Percentiles rank a stretch among this genome's conserved stretches.
These are phyloP conservation scores for Epichloe sp. DNA, from an alignment of 2,329 filamentous ascomycete genomes.

Conservation along the genomic window DNA sequence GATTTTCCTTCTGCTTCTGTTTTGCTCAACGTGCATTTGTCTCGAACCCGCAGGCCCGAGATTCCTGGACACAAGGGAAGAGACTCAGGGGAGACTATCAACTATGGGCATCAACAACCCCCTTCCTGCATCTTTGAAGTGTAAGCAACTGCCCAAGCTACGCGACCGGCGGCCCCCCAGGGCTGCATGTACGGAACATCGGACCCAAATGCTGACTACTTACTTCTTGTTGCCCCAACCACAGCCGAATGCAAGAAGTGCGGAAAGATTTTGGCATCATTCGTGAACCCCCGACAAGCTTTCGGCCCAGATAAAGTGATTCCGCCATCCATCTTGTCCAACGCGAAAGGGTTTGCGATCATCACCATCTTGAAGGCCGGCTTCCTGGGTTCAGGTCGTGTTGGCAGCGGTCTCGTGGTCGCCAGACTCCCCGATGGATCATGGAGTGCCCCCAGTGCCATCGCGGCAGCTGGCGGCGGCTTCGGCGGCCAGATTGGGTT, in stretches of 20 bases:
- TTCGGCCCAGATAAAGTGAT: conserved; percentile 98
- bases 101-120: conserved; percentile 51
- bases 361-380: conserved; percentile 80
- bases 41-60: conserved; percentile 1
- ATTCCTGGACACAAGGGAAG: background rate
- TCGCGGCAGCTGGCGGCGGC: conserved; percentile 67
- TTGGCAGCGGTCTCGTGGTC: conserved; percentile 72
- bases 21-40: background rate
- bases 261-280: conserved; percentile 87
- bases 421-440: conserved; percentile 62
- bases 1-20: background rate
- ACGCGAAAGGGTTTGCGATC: conserved; percentile 83
- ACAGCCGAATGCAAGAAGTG: conserved; percentile 95
- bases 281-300: conserved; percentile 83
- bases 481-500: conserved; percentile 81
- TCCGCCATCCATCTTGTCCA: conserved; percentile 74
- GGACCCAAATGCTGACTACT: background rate
- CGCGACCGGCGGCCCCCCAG: background rate
- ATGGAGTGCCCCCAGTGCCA: conserved; percentile 74
- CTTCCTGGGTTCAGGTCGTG: conserved; percentile 70
- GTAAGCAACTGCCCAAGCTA: conserved; percentile 32
- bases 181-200: background rate
- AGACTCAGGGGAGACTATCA: background rate
- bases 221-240: conserved; percentile 6
- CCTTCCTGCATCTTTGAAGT: conserved; percentile 53